Evolutionary conservation across 306 rosid genomes (phyloP).

Genomic region (Carpinus fangiana): DNA sequence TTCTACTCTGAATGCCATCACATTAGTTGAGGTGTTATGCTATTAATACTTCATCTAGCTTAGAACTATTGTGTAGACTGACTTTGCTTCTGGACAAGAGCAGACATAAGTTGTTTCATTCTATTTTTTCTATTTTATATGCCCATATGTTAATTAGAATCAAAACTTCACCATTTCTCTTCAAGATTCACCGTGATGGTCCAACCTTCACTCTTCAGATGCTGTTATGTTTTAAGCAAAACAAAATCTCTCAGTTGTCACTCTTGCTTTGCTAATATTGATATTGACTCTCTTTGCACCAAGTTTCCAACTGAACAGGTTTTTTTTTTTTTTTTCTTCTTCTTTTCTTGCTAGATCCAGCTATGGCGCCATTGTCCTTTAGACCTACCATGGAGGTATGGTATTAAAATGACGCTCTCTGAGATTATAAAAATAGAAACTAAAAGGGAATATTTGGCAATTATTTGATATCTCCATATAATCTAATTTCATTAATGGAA

Average conservation of each 20-base stretch:
- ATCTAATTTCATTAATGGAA: conserved; percentile 9
- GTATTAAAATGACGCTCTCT: conserved; percentile 12
- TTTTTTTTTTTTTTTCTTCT: conserved; percentile 3
- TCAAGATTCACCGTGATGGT: not conserved
- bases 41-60: not conserved
- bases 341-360: conserved; percentile 52
- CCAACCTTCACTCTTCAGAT: not conserved
- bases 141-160: not conserved
- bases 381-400: conserved; percentile 71
- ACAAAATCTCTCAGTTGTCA: not conserved
- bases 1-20: conserved; percentile 18
- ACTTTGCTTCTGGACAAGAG: not conserved
- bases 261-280: conserved; percentile 12
- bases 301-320: conserved; percentile 8
- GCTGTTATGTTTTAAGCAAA: not conserved
- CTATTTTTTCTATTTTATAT: not conserved
- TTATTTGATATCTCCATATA: conserved; percentile 17
- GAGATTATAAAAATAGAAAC: not conserved
- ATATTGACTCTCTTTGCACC: conserved; percentile 10
- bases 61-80: too few species aligned
- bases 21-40: not conserved
- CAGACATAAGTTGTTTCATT: not conserved
- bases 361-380: conserved; percentile 47
- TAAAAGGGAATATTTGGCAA: not conserved
- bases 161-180: not conserved